Base-by-base conservation (phyloP, 1,284 basidiomycete genomes). In the Wallemia mellicola region DNA sequence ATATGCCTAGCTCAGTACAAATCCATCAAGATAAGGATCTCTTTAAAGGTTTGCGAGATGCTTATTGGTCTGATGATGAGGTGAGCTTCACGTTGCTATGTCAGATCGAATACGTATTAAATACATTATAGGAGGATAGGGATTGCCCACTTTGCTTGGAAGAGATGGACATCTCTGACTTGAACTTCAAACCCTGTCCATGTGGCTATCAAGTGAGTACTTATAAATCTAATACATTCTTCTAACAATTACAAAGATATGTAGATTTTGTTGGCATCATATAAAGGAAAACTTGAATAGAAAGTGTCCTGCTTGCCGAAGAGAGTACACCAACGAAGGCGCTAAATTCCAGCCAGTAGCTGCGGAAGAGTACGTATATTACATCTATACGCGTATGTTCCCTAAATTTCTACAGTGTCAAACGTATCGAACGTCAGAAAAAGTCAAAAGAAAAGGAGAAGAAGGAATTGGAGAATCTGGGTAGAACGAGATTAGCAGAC, bases 221-320 rank as follows among this genome's bases (percentile, higher is more conserved):
- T 26, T 25, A 48, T 27, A 28, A 28, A 26, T 11, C 2, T n/a
- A 24, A 7, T 26, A 1, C 22, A 14, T 11, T 63, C 63, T 64
- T 60, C 62, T 62, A 48, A 28, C 57, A 26, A 48, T 25, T 60
- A 17, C 58, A 14, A 65, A 96, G 89, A 91, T 99, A 66, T 99
- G 94, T 71, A 85, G 91, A 62, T 99, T 99, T 74, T 99, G 94
- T 71, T 98, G 91, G 81, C 87, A 96, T 73, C 89, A 96, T 72
- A 92, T 95, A 77, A 84, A 86, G 75, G 79, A 88, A 73, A 86
- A 94, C 72, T 75, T 94, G 62, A 98, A 98, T 70, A 83, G 91
- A 63, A 80, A 88, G 60, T 99, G 94, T 71, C 94, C 94, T 38
- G 94, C 94, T 30, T 99, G 94, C 72, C 78, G 94, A 67, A 77